Evolutionary conservation across 305 asterid genomes (phyloP).

Genomic region (Vinca major): DNA sequence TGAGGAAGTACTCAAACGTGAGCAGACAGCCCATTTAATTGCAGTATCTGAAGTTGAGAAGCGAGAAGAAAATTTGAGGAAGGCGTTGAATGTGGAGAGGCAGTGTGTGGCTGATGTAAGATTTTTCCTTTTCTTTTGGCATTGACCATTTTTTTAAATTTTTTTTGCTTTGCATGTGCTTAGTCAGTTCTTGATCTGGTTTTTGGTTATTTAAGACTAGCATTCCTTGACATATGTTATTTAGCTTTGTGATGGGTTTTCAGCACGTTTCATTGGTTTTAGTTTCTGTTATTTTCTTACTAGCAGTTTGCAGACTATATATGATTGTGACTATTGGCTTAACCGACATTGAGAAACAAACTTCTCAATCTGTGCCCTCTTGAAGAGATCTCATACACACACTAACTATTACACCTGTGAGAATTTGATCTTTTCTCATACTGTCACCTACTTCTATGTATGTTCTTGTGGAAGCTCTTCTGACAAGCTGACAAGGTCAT

Average conservation of each 20-base stretch:
- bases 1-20: constrained; percentile 68
- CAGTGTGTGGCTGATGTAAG: constrained; percentile 63
- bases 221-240: background rate
- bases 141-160: background rate
- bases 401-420: background rate
- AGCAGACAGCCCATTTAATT: constrained; percentile 57
- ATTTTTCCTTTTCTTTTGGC: background rate
- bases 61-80: constrained; percentile 61
- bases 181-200: background rate
- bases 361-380: background rate
- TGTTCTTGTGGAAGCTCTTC: background rate
- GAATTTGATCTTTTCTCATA: background rate
- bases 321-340: background rate
- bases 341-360: background rate
- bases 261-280: background rate
- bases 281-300: background rate
- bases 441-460: background rate
- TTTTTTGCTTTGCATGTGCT: background rate
- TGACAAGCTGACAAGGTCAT: background rate
- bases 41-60: constrained; percentile 65
- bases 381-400: background rate
- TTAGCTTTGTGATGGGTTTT: background rate
- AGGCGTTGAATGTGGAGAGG: constrained; percentile 54
- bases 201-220: background rate
- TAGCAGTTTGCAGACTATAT: background rate